A percentile compares a stretch with the other conserved stretches of the same genome.
phyloP scores from a whole-genome alignment of 805 yeast species.

The Debaryomyces prosopidis region DNA sequence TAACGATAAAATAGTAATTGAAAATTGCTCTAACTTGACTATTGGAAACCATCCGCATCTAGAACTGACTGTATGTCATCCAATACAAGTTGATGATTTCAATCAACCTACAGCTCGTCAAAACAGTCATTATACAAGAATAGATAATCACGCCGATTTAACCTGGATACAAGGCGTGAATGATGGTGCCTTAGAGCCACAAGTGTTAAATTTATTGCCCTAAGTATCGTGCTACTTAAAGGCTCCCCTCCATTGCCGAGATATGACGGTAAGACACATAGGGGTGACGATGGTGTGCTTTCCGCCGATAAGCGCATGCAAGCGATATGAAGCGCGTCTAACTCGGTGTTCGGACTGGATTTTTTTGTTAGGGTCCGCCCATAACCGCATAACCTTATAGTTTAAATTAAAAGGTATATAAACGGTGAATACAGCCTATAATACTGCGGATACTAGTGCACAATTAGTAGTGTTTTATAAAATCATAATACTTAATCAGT shows the following conservation, averaged over 20 bases:
- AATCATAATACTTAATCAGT: neutral
- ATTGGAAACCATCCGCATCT: conserved; percentile 10
- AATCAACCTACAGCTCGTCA: conserved; percentile 19
- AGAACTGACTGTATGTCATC: neutral
- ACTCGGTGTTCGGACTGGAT: no score
- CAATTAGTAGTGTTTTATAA: no score
- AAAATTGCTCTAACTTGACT: conserved; percentile 22
- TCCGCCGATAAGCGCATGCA: no score
- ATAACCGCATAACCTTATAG: no score
- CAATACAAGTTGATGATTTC: conserved; percentile 31
- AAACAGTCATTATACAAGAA: conserved; percentile 1
- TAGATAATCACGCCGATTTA: neutral
- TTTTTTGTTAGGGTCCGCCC: no score
- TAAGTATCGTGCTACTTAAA: neutral
- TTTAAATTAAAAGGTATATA: no score
- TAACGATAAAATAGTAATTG: conserved; percentile 29
- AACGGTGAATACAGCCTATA: no score
- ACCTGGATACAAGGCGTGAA: neutral
- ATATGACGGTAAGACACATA: no score
- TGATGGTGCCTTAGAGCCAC: neutral
- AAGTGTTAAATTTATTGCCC: neutral
- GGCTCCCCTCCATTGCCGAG: no score
- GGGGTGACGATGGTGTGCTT: no score
- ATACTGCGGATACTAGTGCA: no score
- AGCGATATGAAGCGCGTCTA: no score